A percentile compares a stretch with the other conserved stretches of the same genome.
Evolutionary conservation across 495 filamentous ascomycete species (phyloP).

Genomic region (Mycothermus thermophilus): DNA sequence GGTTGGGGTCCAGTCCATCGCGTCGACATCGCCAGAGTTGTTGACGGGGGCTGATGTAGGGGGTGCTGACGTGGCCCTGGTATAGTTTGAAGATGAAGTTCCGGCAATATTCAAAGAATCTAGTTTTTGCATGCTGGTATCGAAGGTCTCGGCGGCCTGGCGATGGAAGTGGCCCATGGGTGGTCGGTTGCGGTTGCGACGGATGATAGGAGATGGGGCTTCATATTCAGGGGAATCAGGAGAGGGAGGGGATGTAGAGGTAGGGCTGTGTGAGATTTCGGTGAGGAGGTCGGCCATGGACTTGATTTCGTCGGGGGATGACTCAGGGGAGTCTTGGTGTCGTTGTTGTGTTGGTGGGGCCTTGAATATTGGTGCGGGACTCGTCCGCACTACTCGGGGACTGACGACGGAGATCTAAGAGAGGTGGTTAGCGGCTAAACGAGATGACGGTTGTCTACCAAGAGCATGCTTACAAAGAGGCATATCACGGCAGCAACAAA

Average conservation of each 20-base stretch:
- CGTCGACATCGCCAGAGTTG: constrained; percentile 26
- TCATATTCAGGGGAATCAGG: too few species aligned
- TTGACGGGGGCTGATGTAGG: background rate
- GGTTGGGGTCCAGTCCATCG: constrained; percentile 76
- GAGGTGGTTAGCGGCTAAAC: constrained; percentile 4
- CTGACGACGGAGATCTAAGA: constrained; percentile 33
- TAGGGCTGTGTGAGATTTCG: constrained; percentile 26
- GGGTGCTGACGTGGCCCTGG: too few species aligned
- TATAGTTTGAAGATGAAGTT: background rate
- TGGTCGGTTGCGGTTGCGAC: background rate
- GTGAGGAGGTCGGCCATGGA: constrained; percentile 30
- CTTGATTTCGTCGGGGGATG: constrained; percentile 11
- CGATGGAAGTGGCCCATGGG: constrained; percentile 11
- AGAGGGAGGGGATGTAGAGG: constrained; percentile 28
- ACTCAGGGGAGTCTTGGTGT: background rate
- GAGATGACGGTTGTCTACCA: constrained; percentile 2
- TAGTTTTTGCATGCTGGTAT: constrained; percentile 5
- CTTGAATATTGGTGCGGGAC: constrained; percentile 39
- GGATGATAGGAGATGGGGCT: constrained; percentile 1
- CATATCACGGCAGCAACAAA: constrained; percentile 40
- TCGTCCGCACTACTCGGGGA: constrained; percentile 36
- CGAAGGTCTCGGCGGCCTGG: constrained; percentile 2
- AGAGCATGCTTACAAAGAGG: constrained; percentile 45
- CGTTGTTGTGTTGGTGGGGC: constrained; percentile 7
- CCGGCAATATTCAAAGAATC: constrained; percentile 7